These are phyloP conservation scores for Chrysochromulina tobinii DNA, from an alignment of 78 protist species.

Conservation along the genomic window DNA sequence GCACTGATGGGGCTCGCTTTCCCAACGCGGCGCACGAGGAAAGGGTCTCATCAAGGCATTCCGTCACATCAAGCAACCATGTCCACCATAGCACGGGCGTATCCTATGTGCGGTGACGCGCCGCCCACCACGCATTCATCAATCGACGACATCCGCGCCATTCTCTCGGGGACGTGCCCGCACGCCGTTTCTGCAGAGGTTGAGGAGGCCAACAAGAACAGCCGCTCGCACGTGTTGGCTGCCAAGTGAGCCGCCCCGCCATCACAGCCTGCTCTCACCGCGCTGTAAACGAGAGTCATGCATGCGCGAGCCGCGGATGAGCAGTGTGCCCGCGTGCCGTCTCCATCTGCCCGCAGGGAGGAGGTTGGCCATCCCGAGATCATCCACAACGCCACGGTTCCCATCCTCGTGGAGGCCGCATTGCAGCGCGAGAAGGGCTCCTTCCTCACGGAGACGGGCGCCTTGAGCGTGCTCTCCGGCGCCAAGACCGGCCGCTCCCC, in stretches of 20 bases:
- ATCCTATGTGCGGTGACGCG: too few relatives aligned
- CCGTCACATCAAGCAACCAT: too few relatives aligned
- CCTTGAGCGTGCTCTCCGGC: not conserved
- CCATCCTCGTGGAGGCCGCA: not conserved
- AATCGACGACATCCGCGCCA: too few relatives aligned
- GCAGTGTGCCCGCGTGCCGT: too few relatives aligned
- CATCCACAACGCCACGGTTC: not conserved
- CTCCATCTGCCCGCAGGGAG: too few relatives aligned
- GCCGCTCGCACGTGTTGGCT: not conserved
- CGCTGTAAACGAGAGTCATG: not conserved
- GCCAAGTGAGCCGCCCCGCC: not conserved
- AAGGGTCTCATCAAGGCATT: too few relatives aligned
- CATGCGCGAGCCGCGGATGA: not conserved
- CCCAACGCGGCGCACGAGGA: too few relatives aligned
- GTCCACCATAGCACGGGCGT: too few relatives aligned
- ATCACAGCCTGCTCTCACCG: not conserved
- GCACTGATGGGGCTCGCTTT: too few relatives aligned
- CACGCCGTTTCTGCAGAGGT: not conserved
- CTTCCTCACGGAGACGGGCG: conserved; percentile 1
- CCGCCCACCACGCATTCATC: too few relatives aligned
- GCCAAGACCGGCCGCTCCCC: conserved; percentile 54
- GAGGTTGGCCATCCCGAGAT: not conserved
- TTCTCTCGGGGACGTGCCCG: not conserved
- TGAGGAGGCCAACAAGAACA: not conserved
- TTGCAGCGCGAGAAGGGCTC: not conserved